Evolutionary conservation across 1,139 yeast genomes (phyloP), one percentile per base, ranked within the genome.

Genomic region (Hyphopichia buzzinii): DNA sequence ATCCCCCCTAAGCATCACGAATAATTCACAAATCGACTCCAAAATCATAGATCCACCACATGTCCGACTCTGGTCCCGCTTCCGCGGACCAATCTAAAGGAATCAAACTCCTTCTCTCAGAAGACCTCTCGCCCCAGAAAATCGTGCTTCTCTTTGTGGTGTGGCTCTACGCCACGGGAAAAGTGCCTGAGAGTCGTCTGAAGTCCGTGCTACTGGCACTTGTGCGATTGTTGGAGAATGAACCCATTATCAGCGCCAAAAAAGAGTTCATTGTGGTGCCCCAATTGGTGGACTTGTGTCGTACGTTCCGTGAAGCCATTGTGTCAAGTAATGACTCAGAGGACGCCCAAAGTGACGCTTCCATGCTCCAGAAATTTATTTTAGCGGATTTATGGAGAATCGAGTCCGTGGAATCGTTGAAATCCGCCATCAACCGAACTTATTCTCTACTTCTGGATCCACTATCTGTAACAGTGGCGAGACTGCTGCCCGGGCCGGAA

Each of bases 351-450:
- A 17, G 36, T 35, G 38, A 39, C 22, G 39, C 49, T 6, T 17
- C 27, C 8, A 30, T 29, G 11, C 38, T 50, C 13, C 50, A 47
- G 30, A 35, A 30, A 22, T 24, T 23, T 15, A 32, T 56, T 13
- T 42, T 55, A 12, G 37, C 37, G 16, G 36, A 41, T 14, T 31
- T 66, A 15, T 68, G 74, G 74, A 39, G 39, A 12, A 54, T 70
- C 26, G 48, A 54, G 15, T 55, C 67, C 3, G 64, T 64, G n/a
- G 73, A 68, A 31, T 53, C 51, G n/a, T 43, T 69, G 31, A 67
- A 64, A 43, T 27, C 46, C 4, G 43, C 42, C 22, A 48, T 59
- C n/a, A 40, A 42, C 6, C 39, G 40, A 8, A 38, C 45, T 1
- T 45, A 34, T 19, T 34, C 36, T 3, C 17, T 42, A 7, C 37